Evolutionary conservation across 768 basidiomycete species (phyloP), one percentile per base, ranked within the genome.

Genomic region (Amanita rimosa): DNA sequence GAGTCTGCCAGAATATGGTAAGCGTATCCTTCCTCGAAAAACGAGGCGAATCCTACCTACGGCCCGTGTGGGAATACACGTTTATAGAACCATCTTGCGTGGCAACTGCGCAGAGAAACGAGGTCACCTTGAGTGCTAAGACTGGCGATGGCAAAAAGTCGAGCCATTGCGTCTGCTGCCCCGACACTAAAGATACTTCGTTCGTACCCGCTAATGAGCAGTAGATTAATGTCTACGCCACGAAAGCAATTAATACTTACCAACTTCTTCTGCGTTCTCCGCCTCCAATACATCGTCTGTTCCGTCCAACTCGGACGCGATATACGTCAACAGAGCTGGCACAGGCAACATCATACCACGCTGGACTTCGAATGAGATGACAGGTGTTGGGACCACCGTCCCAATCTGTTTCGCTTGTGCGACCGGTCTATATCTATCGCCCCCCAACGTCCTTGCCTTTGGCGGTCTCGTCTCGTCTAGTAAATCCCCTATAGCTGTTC

Each of bases 61-160:
- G 67, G 4, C 95, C 95, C 0, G 81, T 82, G 41, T 75, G 75
- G 3, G 91, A 86, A 64, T 97, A 97, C 8, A 95, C 78, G 53
- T 74, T 76, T n/a, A 98, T 66, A 3, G 73, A 74, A 0, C 87
- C 89, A 61, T 96, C 92, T 53, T 83, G 75, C 67, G 78, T 74
- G 0, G 80, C 86, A 3, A 78, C 86, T 6, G 88, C 93, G 55
- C 82, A 83, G 59, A 88, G 91, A 2, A 57, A 58, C 10, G 62
- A 58, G 0, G 89, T 83, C 0, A 81, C 81, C 4, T 80, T 79
- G 42, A 88, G 58, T 1, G 72, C 67, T 13, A 94, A 61, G n/a
- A 78, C 79, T 21, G 85, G 81, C 2, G 76, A 78, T 1, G 86
- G 79, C 6, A 95, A 58, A 64, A 87, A 98, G 63, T 97, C 94